A percentile compares a stretch with the other conserved stretches of the same genome.
Conservation (phyloP, 768 basidiomycete genomes). For the Kockovaella imperatae region DNA sequence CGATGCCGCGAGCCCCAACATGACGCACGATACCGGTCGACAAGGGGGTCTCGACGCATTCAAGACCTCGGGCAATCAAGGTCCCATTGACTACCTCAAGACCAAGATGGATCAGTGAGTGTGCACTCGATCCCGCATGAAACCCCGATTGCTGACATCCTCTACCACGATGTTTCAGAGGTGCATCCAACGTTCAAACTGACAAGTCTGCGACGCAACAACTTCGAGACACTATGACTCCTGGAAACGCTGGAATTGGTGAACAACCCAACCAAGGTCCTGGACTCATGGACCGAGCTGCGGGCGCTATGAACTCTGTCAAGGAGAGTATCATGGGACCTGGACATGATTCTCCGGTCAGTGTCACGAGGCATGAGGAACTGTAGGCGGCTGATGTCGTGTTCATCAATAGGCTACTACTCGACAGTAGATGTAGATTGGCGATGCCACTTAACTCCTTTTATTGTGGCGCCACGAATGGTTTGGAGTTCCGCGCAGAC, state of each 20-base stretch:
- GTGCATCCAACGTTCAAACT: slow-evolving; percentile 4
- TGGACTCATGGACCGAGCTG: no score
- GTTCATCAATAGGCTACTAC: no score
- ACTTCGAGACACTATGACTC: slow-evolving; percentile 8
- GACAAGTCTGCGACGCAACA: slow-evolving; percentile 5
- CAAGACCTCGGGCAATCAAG: slow-evolving; percentile 14
- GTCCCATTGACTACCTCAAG: slow-evolving; percentile 2
- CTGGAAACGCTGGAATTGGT: slow-evolving; percentile 4
- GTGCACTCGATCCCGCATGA: background rate
- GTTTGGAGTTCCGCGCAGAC: no score
- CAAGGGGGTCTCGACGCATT: slow-evolving; percentile 6
- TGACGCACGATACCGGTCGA: slow-evolving; percentile 6
- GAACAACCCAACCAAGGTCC: no score
- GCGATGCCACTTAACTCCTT: no score
- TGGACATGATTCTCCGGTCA: no score
- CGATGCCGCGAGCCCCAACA: slow-evolving; percentile 3
- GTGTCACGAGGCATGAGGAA: no score
- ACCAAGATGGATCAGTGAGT: slow-evolving; percentile 14
- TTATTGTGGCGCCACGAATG: no score
- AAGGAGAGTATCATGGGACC: no score
- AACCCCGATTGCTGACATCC: background rate
- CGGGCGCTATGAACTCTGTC: no score
- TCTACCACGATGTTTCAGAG: background rate
- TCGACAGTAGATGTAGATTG: no score
- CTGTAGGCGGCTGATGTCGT: no score